A percentile compares a stretch with the other conserved stretches of the same genome.
phyloP scores from a whole-genome alignment of 192 early-diverging fungal genomes.

The Backusella tarrabulga region DNA sequence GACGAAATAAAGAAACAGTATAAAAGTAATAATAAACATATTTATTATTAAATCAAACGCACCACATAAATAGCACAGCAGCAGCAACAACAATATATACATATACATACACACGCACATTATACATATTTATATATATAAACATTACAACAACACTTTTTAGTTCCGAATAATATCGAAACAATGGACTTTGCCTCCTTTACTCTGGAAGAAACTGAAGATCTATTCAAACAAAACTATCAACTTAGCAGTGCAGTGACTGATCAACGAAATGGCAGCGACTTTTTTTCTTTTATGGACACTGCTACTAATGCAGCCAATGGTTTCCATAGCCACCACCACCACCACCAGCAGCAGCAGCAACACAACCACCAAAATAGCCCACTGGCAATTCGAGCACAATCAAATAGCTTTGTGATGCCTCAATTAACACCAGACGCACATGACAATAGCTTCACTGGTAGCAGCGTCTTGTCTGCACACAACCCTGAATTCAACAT shows the following conservation, averaged over 20 bases:
- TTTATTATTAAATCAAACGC: not conserved
- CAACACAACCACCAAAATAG: not conserved
- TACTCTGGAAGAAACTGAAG: constrained; percentile 16
- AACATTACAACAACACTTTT: not conserved
- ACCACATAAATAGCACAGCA: no score
- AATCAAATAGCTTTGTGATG: constrained; percentile 14
- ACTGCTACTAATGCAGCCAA: not conserved
- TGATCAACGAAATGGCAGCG: not conserved
- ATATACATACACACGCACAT: no score
- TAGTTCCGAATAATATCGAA: not conserved
- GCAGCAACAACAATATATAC: no score
- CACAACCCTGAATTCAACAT: constrained; percentile 33
- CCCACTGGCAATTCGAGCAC: not conserved
- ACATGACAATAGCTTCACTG: constrained; percentile 20
- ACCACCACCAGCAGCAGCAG: not conserved
- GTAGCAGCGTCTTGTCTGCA: constrained; percentile 18
- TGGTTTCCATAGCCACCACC: not conserved
- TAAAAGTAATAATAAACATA: not conserved
- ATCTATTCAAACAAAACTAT: constrained; percentile 3
- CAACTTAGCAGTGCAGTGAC: not conserved
- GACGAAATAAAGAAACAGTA: not conserved
- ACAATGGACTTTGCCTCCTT: constrained; percentile 25
- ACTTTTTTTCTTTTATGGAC: constrained; percentile 31
- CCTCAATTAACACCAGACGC: constrained; percentile 30
- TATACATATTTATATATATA: not conserved